A percentile compares a stretch with the other conserved stretches of the same genome.
Conservation (phyloP, 176 grass and related monocot species). For the Puccinellia tenuiflora region DNA sequence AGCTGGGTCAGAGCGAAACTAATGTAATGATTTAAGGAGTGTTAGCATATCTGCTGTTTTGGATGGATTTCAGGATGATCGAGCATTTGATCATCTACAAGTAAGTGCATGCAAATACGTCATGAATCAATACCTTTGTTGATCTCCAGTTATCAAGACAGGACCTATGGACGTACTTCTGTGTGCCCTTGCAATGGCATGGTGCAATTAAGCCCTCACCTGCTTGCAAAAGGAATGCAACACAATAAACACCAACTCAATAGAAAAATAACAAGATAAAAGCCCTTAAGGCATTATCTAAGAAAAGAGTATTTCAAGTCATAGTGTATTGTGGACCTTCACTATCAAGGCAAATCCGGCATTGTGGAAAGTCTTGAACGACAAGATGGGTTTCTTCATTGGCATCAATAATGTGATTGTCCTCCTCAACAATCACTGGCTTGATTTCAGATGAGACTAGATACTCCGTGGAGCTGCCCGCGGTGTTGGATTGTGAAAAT, state of each 20-base stretch:
- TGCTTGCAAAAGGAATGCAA: slow-evolving; percentile 12
- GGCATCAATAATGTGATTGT: slow-evolving; percentile 28
- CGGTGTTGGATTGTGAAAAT: slow-evolving; percentile 14
- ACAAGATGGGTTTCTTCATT: slow-evolving; percentile 53
- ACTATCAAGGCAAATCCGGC: slow-evolving; percentile 90
- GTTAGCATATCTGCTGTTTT: neutral
- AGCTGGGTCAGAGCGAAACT: slow-evolving; percentile 14
- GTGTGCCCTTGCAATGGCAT: slow-evolving; percentile 88
- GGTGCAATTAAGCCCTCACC: slow-evolving; percentile 88
- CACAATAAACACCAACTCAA: slow-evolving; percentile 3
- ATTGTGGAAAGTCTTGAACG: slow-evolving; percentile 68
- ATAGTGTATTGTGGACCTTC: slow-evolving; percentile 52
- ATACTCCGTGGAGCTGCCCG: slow-evolving; percentile 20
- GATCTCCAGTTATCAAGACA: slow-evolving; percentile 99
- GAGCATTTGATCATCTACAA: neutral
- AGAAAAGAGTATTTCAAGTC: neutral
- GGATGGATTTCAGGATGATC: neutral
- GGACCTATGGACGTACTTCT: slow-evolving; percentile 91
- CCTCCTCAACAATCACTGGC: slow-evolving; percentile 24
- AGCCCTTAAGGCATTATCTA: neutral
- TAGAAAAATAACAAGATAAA: slow-evolving; percentile 10
- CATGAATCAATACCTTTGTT: slow-evolving; percentile 60
- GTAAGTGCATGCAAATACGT: neutral
- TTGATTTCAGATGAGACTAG: slow-evolving; percentile 59
- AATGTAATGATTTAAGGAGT: neutral